phyloP scores from a whole-genome alignment of 805 yeast species.

The Yamadazyma kitorensis region DNA sequence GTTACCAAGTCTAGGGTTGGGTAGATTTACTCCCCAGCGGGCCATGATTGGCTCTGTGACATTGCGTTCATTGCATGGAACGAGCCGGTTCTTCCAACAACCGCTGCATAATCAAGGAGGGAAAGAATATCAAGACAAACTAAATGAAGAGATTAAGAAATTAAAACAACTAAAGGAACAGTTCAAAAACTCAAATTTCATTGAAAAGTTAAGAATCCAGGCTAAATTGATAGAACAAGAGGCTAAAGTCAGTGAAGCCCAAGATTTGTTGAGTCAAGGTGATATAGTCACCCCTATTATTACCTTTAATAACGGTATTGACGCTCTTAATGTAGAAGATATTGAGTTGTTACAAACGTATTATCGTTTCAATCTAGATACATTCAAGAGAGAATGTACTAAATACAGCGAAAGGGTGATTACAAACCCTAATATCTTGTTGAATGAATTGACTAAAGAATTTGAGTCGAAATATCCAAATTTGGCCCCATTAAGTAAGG shows the following conservation, averaged over 20 bases:
- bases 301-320: no score
- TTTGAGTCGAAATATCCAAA: conserved; percentile 20
- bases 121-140: conserved; percentile 11
- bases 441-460: conserved; percentile 19
- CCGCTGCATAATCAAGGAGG: no score
- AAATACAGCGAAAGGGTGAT: conserved; percentile 9
- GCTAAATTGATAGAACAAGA: conserved; percentile 22
- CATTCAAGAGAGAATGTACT: conserved; percentile 24
- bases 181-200: conserved; percentile 20
- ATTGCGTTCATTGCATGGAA: no score
- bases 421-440: conserved; percentile 18
- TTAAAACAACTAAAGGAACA: conserved; percentile 22
- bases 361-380: conserved; percentile 19
- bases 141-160: conserved; percentile 20
- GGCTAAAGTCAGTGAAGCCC: conserved; percentile 19
- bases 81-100: no score
- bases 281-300: conserved; percentile 16
- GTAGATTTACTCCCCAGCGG: no score
- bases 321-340: conserved; percentile 1
- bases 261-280: conserved; percentile 13
- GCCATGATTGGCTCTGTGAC: no score
- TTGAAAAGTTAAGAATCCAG: conserved; percentile 22
- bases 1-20: no score
- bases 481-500: conserved; percentile 19
- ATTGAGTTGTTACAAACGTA: conserved; percentile 5